Base-by-base conservation (phyloP, 768 basidiomycete genomes). In the Amanita molliuscula region DNA sequence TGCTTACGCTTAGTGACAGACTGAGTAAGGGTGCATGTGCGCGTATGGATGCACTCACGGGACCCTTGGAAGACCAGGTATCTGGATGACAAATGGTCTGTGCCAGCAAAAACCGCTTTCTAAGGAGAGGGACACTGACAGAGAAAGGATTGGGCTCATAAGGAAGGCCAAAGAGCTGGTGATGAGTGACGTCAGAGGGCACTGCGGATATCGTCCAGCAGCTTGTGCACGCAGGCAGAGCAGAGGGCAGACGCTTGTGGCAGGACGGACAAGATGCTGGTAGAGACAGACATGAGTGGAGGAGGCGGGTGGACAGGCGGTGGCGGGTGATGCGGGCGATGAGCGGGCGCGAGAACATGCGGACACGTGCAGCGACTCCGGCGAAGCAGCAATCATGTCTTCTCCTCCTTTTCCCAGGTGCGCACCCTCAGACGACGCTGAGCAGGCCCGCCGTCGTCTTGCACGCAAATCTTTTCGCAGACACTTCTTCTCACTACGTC, bases 51-150 rank as follows among this genome's bases (percentile, higher is more conserved):
- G 47, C 18, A 67, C 64, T 59, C 65, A 85, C 87, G 53, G 75
- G 64, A 50, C 80, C 79, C 59, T 77, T 74, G 26, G 79, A 75
- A 29, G 81, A 75, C 84, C 88, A 95, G 10, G 81, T 73, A 62
- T 97, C 93, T 0, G 93, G 93, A 68, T 97, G 93, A 46, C 88
- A 81, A 18, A 78, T 67, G 18, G 79, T 73, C 60, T 95, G 93
- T 3, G 85, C 78, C 41, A 75, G 67, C 29, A 85, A 69, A 62
- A 90, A 94, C 25, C 75, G 73, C 31, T 69, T 67, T 62, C 80
- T 83, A 52, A 96, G 66, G 16, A 73, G 67, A 1, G 65, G 58
- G 13, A 74, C 58, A 60, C 92, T 81, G 37, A 97, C 65, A 13
- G 72, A 63, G 65, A 90, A 95, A 6, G 82, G 82, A 60, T 87